These are phyloP conservation scores for Eutrema japonicum DNA, from an alignment of 345 rosid species.

Conservation along the genomic window DNA sequence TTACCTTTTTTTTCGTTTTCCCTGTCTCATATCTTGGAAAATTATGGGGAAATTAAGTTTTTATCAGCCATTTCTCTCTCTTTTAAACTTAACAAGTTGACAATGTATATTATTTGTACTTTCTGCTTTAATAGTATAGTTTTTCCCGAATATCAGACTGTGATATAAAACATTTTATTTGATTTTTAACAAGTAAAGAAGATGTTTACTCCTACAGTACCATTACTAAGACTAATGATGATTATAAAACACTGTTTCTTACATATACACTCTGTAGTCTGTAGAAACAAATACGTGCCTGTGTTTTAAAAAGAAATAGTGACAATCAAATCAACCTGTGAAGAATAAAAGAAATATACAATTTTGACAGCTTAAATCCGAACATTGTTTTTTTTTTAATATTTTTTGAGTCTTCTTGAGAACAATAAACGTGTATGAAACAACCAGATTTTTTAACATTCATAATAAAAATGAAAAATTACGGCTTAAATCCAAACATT, in stretches of 20 bases:
- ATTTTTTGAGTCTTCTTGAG: not conserved
- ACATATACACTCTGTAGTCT: not conserved
- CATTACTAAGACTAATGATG: not conserved
- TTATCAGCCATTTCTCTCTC: not conserved
- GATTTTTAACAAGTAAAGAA: not conserved
- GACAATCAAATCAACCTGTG: not conserved
- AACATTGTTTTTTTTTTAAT: slow-evolving; percentile 29
- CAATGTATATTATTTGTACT: slow-evolving; percentile 27
- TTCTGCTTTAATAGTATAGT: not conserved
- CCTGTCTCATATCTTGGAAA: slow-evolving; percentile 11
- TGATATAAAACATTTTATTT: not conserved
- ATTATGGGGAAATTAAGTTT: slow-evolving; percentile 24
- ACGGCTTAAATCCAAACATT: slow-evolving; percentile 12
- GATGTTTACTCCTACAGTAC: not conserved
- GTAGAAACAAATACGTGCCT: not conserved
- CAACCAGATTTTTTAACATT: slow-evolving; percentile 32
- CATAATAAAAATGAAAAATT: not conserved
- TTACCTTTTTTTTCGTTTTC: not conserved
- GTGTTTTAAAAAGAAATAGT: not conserved
- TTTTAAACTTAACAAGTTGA: not conserved
- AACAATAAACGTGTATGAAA: slow-evolving; percentile 7
- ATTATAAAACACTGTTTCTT: not conserved
- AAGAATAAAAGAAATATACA: not conserved
- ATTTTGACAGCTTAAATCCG: not conserved
- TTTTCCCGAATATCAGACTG: no score